These are phyloP conservation scores for Neofusicoccum cordaticola DNA, from an alignment of 2,329 filamentous ascomycete genomes.

Conservation along the genomic window DNA sequence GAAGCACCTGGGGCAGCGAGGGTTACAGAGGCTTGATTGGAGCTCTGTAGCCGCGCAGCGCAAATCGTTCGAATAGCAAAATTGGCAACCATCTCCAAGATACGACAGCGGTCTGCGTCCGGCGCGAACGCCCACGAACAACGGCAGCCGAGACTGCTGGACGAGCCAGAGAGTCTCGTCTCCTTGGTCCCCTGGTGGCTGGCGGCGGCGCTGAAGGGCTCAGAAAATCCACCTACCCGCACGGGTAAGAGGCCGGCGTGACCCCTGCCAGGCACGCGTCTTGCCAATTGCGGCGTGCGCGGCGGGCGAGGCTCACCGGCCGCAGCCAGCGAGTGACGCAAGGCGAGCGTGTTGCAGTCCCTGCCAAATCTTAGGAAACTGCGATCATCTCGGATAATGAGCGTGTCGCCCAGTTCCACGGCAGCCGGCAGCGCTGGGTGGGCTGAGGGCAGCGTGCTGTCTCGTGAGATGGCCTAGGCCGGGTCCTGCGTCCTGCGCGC, in stretches of 20 bases:
- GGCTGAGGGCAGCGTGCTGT: slow-evolving; percentile 10
- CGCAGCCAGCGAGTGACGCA: slow-evolving; percentile 4
- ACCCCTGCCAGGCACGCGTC: slow-evolving; percentile 9
- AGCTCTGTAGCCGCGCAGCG: not conserved
- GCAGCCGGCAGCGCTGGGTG: not conserved
- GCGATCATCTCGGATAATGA: not conserved
- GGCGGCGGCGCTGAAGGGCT: not conserved
- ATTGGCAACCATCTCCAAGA: not conserved
- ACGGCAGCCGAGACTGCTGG: not conserved
- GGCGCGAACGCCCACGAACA: not conserved
- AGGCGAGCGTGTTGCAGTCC: not conserved
- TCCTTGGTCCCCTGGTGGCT: not conserved
- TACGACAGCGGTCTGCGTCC: not conserved
- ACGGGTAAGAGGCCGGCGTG: not conserved
- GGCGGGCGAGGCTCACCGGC: not conserved
- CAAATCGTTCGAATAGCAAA: not conserved
- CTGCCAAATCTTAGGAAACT: slow-evolving; percentile 12
- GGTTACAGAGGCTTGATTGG: slow-evolving; percentile 1
- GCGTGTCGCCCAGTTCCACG: not conserved
- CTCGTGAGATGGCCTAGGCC: slow-evolving; percentile 3
- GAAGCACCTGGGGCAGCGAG: not conserved
- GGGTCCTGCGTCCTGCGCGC: not conserved
- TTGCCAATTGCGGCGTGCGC: slow-evolving; percentile 7
- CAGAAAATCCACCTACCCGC: slow-evolving; percentile 4
- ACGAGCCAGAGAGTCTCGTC: not conserved